phyloP scores from a whole-genome alignment of 2,329 filamentous ascomycete species.

The Dothistroma septosporum region DNA sequence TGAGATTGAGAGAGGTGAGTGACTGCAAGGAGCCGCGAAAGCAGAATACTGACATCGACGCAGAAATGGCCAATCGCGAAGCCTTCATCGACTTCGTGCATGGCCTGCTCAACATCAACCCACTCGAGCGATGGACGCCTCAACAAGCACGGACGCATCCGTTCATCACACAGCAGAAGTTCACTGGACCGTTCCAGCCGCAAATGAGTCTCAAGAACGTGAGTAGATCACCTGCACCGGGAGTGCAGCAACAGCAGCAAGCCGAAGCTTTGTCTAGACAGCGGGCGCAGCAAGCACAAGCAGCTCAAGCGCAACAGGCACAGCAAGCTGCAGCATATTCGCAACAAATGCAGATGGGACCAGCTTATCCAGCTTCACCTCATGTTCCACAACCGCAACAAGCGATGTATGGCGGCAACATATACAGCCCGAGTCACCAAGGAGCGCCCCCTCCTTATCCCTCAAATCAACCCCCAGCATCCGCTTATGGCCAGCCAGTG shows the following conservation, averaged over 20 bases:
- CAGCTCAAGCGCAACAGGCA: slow-evolving; percentile 42
- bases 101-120: slow-evolving; percentile 88
- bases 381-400: slow-evolving; percentile 33
- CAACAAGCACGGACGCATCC: slow-evolving; percentile 96
- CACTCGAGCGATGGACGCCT: slow-evolving; percentile 93
- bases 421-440: slow-evolving; percentile 65
- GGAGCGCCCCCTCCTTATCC: slow-evolving; percentile 76
- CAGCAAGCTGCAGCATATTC: slow-evolving; percentile 15
- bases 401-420: slow-evolving; percentile 67
- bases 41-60: slow-evolving; percentile 17
- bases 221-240: slow-evolving; percentile 83
- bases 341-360: slow-evolving; percentile 24
- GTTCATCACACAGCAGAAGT: slow-evolving; percentile 98
- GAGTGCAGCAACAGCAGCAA: slow-evolving; percentile 92
- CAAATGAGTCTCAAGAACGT: slow-evolving; percentile 94
- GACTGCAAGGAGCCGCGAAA: neutral
- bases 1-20: slow-evolving; percentile 88
- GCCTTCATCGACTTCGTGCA: slow-evolving; percentile 98
- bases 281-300: slow-evolving; percentile 59
- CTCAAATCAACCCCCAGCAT: slow-evolving; percentile 54
- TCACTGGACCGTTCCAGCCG: slow-evolving; percentile 89
- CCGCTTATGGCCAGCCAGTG: slow-evolving; percentile 67
- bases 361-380: slow-evolving; percentile 42
- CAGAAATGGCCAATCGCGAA: slow-evolving; percentile 97
- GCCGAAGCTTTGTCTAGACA: slow-evolving; percentile 93